phyloP scores from a whole-genome alignment of 768 basidiomycete genomes.

The Rhodotorula graminis region DNA sequence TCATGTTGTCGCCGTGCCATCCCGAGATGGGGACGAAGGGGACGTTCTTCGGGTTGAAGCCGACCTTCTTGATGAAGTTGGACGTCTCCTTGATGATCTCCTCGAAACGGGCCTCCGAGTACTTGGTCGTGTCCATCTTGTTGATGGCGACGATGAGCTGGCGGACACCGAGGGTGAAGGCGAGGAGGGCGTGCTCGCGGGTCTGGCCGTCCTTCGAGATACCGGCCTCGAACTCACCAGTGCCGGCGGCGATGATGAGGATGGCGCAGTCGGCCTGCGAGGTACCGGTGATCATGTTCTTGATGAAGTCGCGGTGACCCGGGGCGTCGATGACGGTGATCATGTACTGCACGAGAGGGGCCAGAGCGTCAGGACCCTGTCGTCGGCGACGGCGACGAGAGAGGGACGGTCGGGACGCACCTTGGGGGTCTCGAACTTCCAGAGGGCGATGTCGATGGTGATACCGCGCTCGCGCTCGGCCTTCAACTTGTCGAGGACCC shows the following conservation, averaged over 20 bases:
- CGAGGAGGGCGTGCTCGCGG: constrained; percentile 98
- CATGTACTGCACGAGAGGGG: constrained; percentile 53
- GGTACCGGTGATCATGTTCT: constrained; percentile 93
- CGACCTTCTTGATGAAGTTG: constrained; percentile 63
- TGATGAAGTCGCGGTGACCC: constrained; percentile 99
- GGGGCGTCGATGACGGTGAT: constrained; percentile 88
- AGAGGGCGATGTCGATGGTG: constrained; percentile 99
- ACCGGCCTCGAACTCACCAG: constrained; percentile 99
- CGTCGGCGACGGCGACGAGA: neutral
- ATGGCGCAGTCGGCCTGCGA: constrained; percentile 99
- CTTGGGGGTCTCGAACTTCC: constrained; percentile 99
- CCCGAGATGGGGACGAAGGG: constrained; percentile 99
- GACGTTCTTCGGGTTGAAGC: constrained; percentile 98
- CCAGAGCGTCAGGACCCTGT: neutral
- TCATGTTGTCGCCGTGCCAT: constrained; percentile 99
- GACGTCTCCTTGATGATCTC: constrained; percentile 53
- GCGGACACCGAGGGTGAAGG: constrained; percentile 95
- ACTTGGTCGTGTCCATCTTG: constrained; percentile 99
- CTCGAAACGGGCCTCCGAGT: constrained; percentile 98
- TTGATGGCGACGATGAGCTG: constrained; percentile 99
- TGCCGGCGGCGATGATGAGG: constrained; percentile 98
- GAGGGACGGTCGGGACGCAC: constrained; percentile 52
- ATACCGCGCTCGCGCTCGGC: constrained; percentile 99
- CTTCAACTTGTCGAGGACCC: constrained; percentile 99
- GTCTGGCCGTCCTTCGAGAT: constrained; percentile 99